Conservation (phyloP, 768 basidiomycete genomes). For the Tylopilus sp. region DNA sequence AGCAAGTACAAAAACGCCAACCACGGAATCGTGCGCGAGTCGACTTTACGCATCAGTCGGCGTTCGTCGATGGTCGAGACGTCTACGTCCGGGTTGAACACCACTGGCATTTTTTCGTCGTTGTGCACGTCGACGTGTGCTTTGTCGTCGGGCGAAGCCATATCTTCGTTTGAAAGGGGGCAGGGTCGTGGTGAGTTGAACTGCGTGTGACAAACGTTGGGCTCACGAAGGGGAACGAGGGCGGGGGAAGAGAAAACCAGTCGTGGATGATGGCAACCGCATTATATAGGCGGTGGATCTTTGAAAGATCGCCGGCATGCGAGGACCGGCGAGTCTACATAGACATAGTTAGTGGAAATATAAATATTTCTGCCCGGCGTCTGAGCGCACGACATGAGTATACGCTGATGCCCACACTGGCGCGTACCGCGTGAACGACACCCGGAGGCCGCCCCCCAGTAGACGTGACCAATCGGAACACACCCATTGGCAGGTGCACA, state of each 20-base stretch:
- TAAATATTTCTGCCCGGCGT: no score
- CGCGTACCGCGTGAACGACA: no score
- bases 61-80: slow-evolving; percentile 62
- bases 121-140: neutral
- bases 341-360: no score
- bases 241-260: neutral
- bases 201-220: no score
- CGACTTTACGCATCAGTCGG: slow-evolving; percentile 67
- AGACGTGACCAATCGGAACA: neutral
- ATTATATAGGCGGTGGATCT: no score
- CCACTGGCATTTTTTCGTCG: slow-evolving; percentile 2
- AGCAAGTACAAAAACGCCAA: slow-evolving; percentile 72
- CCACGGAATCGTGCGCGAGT: slow-evolving; percentile 65
- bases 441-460: no score
- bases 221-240: neutral
- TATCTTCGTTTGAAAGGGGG: no score
- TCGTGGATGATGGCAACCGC: neutral
- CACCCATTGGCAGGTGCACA: no score
- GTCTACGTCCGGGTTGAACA: slow-evolving; percentile 49
- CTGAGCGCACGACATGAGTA: neutral
- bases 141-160: neutral
- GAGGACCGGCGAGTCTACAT: no score
- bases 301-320: no score
- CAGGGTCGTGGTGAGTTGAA: neutral
- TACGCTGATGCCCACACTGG: neutral